These are phyloP conservation scores for Globisporangium ultimum DNA, from an alignment of 352 stramenopile genomes.

Conservation along the genomic window DNA sequence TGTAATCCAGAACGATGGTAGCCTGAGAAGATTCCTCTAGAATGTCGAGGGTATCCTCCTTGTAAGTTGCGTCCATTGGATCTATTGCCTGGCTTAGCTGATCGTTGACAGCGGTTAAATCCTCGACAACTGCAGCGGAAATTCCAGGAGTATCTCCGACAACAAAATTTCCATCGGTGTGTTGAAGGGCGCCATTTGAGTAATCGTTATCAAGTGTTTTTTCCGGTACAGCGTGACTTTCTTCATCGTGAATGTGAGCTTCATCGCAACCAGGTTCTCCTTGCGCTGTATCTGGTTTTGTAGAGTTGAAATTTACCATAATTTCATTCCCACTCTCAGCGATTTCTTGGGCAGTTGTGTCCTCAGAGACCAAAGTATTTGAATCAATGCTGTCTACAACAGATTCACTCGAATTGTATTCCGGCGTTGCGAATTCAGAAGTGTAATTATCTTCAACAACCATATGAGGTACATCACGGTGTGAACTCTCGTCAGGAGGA, in stretches of 20 bases:
- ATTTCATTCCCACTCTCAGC: background rate
- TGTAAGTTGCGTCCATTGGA: background rate
- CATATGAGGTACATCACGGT: background rate
- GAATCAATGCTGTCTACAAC: background rate
- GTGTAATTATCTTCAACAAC: background rate
- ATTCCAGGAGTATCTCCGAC: no score
- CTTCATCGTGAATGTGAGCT: background rate
- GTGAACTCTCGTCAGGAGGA: background rate
- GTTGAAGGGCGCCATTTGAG: no score
- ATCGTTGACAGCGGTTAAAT: background rate
- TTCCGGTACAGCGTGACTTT: background rate
- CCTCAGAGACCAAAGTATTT: background rate
- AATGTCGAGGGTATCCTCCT: background rate
- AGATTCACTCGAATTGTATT: background rate
- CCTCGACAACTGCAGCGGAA: background rate
- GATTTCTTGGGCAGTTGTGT: background rate
- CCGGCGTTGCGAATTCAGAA: background rate
- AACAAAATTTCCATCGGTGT: no score
- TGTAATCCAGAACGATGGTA: background rate
- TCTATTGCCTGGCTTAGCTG: background rate
- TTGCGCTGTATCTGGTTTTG: background rate
- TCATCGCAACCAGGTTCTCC: background rate
- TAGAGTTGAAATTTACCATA: background rate
- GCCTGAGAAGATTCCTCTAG: background rate
- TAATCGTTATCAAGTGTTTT: background rate